These are phyloP conservation scores for Aureobasidium leucospermi DNA, from an alignment of 2,329 filamentous ascomycete genomes.

Conservation along the genomic window DNA sequence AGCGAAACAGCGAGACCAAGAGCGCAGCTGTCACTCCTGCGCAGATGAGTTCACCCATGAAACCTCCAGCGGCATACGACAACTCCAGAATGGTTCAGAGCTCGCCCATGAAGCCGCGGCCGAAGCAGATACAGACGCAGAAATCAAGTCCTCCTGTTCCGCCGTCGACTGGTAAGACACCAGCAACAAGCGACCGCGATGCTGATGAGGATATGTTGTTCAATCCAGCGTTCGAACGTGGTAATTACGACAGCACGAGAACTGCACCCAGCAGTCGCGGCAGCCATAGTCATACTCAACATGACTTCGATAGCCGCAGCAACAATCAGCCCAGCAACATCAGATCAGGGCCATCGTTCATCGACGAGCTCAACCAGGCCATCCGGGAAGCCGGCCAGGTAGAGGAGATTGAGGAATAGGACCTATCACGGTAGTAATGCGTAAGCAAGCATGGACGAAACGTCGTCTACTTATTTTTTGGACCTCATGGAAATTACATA, in stretches of 20 bases:
- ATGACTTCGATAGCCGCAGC: neutral
- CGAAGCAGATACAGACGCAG: neutral
- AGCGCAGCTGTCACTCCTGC: neutral
- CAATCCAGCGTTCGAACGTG: neutral
- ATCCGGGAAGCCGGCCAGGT: neutral
- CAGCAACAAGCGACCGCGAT: neutral
- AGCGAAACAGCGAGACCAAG: neutral
- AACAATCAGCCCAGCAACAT: neutral
- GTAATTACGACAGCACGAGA: neutral
- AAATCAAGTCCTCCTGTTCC: neutral
- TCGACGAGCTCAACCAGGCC: neutral
- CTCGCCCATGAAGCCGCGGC: neutral
- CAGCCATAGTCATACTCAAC: neutral
- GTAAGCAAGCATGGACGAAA: no score
- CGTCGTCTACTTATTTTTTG: no score
- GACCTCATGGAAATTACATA: no score
- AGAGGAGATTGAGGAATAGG: neutral
- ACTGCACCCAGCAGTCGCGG: neutral
- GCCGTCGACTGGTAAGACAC: neutral
- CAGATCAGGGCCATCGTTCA: neutral
- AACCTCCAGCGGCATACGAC: neutral
- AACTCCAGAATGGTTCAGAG: slow-evolving; percentile 11
- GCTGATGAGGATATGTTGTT: slow-evolving; percentile 16
- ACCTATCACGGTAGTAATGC: neutral
- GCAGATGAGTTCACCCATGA: neutral